phyloP scores from a whole-genome alignment of 352 stramenopile genomes.

The Globisporangium heterothallicum region DNA sequence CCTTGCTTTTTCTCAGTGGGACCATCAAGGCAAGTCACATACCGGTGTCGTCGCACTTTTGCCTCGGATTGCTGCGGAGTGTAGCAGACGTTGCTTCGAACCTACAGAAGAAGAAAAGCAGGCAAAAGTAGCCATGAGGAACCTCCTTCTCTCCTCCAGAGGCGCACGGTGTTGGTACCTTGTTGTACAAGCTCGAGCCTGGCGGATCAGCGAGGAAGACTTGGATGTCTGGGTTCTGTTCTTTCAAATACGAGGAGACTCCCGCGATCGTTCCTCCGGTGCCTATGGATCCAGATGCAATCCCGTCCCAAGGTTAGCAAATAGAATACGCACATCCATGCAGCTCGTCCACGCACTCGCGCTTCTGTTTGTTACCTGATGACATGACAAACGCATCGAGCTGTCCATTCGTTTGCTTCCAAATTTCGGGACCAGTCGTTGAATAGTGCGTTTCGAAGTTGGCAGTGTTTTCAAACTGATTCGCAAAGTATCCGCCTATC shows the following conservation, averaged over 20 bases:
- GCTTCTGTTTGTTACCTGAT: conserved; percentile 50
- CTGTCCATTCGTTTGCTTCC: conserved; percentile 82
- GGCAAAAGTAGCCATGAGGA: not conserved
- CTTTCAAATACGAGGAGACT: conserved; percentile 91
- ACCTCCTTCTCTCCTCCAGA: too few relatives aligned
- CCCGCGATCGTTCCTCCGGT: conserved; percentile 97
- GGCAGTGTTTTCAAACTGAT: conserved; percentile 98
- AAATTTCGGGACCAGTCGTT: conserved; percentile 96
- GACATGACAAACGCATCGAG: conserved; percentile 98
- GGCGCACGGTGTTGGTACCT: too few relatives aligned
- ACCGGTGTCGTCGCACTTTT: conserved; percentile 88
- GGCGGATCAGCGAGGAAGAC: conserved; percentile 96
- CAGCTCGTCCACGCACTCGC: not conserved
- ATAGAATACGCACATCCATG: not conserved
- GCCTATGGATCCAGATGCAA: conserved; percentile 21
- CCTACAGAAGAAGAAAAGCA: conserved; percentile 26
- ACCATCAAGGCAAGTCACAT: too few relatives aligned
- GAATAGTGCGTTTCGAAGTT: conserved; percentile 95
- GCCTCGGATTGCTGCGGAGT: conserved; percentile 91
- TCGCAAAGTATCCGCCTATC: conserved; percentile 91
- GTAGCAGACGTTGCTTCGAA: conserved; percentile 94
- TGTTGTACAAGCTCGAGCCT: conserved; percentile 96
- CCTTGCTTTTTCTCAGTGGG: too few relatives aligned
- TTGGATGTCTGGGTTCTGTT: conserved; percentile 76
- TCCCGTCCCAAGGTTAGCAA: too few relatives aligned